A percentile compares a stretch with the other conserved stretches of the same genome.
These are phyloP conservation scores for Blastobotrys peoriensis DNA, from an alignment of 805 yeast genomes.

Conservation along the genomic window DNA sequence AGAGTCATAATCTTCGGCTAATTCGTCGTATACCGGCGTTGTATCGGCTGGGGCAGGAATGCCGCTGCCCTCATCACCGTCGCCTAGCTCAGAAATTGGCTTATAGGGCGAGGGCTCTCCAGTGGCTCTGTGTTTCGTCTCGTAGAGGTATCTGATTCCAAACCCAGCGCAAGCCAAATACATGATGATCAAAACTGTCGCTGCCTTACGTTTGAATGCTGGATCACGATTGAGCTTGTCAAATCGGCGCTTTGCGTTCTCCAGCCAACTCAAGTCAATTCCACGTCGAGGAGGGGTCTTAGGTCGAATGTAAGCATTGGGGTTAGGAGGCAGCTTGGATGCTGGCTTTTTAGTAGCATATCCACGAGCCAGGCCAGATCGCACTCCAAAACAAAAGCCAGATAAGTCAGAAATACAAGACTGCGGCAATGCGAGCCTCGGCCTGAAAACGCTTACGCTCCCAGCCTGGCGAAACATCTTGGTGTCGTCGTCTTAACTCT, in stretches of 20 bases:
- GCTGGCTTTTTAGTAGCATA: too few relatives aligned
- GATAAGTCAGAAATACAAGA: too few relatives aligned
- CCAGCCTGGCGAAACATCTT: too few relatives aligned
- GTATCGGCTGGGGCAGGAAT: constrained; percentile 75
- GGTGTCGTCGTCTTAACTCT: too few relatives aligned
- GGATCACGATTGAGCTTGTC: constrained; percentile 15
- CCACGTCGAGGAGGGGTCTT: not conserved
- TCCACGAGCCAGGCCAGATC: too few relatives aligned
- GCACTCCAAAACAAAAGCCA: too few relatives aligned
- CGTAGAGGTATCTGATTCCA: constrained; percentile 27
- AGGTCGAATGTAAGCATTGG: too few relatives aligned
- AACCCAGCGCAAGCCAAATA: constrained; percentile 20
- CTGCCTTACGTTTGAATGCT: constrained; percentile 13
- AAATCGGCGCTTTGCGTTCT: constrained; percentile 9
- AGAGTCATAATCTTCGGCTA: constrained; percentile 75
- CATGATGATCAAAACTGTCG: constrained; percentile 17
- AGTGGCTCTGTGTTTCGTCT: constrained; percentile 31
- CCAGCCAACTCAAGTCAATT: constrained; percentile 3
- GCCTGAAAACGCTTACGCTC: too few relatives aligned
- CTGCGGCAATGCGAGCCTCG: too few relatives aligned
- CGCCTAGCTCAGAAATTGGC: constrained; percentile 10
- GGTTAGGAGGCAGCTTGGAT: too few relatives aligned
- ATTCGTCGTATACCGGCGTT: constrained; percentile 53
- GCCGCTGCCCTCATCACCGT: constrained; percentile 15
- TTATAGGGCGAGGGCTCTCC: constrained; percentile 30